Evolutionary conservation across 2,329 filamentous ascomycete genomes (phyloP).

Genomic region (Talaromyces sp.): DNA sequence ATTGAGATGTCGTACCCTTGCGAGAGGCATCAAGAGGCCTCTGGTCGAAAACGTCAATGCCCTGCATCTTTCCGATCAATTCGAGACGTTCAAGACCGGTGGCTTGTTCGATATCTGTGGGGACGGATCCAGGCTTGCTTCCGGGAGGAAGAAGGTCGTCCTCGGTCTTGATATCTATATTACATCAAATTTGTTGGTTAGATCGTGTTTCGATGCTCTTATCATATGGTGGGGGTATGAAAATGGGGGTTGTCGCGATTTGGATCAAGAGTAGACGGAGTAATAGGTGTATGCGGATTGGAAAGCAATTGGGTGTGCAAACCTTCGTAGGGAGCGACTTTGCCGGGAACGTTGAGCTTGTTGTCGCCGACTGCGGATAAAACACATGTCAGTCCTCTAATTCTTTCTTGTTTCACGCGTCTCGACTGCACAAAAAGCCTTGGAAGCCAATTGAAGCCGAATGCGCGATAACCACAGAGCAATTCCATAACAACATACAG

Average conservation of each 20-base stretch:
- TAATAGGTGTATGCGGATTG: background rate
- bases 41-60: constrained; percentile 98
- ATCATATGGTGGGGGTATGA: background rate
- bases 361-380: constrained; percentile 23
- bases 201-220: background rate
- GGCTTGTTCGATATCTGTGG: constrained; percentile 90
- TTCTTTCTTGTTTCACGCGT: background rate
- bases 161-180: constrained; percentile 71
- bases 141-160: constrained; percentile 84
- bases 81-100: constrained; percentile 98
- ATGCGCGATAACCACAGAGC: background rate
- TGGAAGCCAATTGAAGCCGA: background rate
- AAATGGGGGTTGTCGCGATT: background rate
- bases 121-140: constrained; percentile 74
- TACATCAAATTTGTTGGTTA: constrained; percentile 1
- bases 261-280: background rate
- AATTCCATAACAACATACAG: constrained; percentile 33
- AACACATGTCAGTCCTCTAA: background rate
- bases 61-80: constrained; percentile 99
- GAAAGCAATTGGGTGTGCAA: constrained; percentile 17
- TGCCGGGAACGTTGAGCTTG: constrained; percentile 36
- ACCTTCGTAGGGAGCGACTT: constrained; percentile 43
- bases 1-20: constrained; percentile 53
- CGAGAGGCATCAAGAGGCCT: constrained; percentile 87
- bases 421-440: background rate